Evolutionary conservation across 2,329 filamentous ascomycete species (phyloP), one percentile per base, ranked within the genome.

Genomic region (Samsoniella hepiali): DNA sequence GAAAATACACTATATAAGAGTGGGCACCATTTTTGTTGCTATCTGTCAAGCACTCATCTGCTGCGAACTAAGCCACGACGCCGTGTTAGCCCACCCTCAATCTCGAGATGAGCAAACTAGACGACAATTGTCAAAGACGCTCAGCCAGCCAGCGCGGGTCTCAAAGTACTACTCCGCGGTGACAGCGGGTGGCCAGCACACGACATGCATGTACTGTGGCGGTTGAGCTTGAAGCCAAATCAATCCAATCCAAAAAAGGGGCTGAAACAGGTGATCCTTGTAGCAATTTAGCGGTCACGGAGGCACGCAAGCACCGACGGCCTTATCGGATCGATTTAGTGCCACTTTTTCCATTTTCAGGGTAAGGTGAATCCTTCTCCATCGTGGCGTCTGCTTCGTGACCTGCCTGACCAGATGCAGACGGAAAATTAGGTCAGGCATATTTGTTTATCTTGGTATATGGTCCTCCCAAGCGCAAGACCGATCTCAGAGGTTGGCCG

Each of bases 11-110:
- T 42, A 47, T 42, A 45, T 36, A 42, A n/a, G n/a, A n/a, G 58
- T 61, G 49, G 58, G 36, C 58, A 61, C 58, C 58, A 45, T 61
- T 38, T 60, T 31, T 58, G 11, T 38, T 15, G 15, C 49, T 17
- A n/a, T n/a, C 44, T 40, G 44, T 49, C 22, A 31, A 56, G 22
- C 22, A 50, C 50, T 58, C 34, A n/a, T 31, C 38, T 57, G 13
- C 42, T 31, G 32, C 42, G 11, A n/a, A n/a, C n/a, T n/a, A n/a
- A n/a, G n/a, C n/a, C n/a, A n/a, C n/a, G n/a, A n/a, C n/a, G n/a
- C n/a, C n/a, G n/a, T n/a, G n/a, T n/a, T n/a, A 29, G 32, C 31
- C 10, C 29, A 27, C 50, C 13, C 50, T 22, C 50, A 54, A 54
- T 54, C 32, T 38, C 27, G 11, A 31, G 7, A 49, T 31, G 56